Base-by-base conservation (phyloP, 805 yeast species). In the Zygoascus bituminiphila region DNA sequence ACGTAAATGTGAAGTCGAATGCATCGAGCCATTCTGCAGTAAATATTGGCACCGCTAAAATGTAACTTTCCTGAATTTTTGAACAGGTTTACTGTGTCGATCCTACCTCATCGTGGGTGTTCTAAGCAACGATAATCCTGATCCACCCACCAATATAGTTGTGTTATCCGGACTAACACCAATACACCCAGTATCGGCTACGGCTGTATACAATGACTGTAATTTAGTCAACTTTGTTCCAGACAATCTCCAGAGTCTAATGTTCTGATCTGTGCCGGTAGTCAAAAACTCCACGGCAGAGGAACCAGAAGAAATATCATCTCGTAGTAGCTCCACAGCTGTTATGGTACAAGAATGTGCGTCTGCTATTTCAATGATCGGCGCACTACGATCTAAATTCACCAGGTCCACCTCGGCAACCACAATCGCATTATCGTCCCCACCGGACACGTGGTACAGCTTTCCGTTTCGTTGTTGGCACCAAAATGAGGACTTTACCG, bases 321-420 rank as follows among this genome's bases (percentile, higher is more conserved):
- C 3, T 29, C 9, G 10, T 4, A 73, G 52, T 2, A 62, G 35
- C 0, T 71, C 64, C 1, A 88, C 67, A 0, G 85, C 77, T 0
- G 97, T 88, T 33, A 91, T 79, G 0, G 97, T 85, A 0, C 96
- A 83, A 0, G 96, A 78, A 2, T 95, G 96, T 0, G 95, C 96
- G 23, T 67, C 63, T 8, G 68, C 69, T 0, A 68, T 59, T 0
- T 54, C 59, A 2, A 61, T 45, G 1, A 57, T 54, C 5, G 42
- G 43, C 4, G 56, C 47, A 2, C 47, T 42, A 1, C 47, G 49
- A 0, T 45, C 51, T 7, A 62, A 56, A 8, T 56, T 59, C 0
- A 65, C 62, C 7, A 68, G 44, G 1, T 64, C 50, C 26, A 83
- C 54, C 14, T 58, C 51, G 1, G 73, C 64, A 1, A 76, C 60